Percentiles rank a stretch among this genome's conserved stretches.
phyloP scores from a whole-genome alignment of 495 filamentous ascomycete genomes.

The Rhizodiscina lignyota region DNA sequence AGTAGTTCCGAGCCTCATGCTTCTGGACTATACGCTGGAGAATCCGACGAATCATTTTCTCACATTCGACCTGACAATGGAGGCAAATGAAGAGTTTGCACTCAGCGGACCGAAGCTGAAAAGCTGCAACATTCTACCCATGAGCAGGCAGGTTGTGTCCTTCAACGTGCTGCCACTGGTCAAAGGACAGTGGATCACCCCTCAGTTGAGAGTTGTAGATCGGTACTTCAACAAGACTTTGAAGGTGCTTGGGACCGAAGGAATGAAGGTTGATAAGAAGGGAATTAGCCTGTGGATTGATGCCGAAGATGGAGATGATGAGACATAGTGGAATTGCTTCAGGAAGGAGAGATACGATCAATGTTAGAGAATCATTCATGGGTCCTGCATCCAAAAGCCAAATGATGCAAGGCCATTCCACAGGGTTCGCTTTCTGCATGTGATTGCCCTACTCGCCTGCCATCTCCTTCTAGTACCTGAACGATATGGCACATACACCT shows the following conservation, averaged over 20 bases:
- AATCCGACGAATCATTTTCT: conserved; percentile 91
- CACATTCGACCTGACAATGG: conserved; percentile 82
- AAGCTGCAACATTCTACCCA: conserved; percentile 58
- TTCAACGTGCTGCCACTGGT: conserved; percentile 45
- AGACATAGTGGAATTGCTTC: too few species aligned
- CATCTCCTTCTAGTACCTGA: too few species aligned
- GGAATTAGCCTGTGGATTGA: background rate
- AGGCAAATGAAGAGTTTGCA: conserved; percentile 79
- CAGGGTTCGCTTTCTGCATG: too few species aligned
- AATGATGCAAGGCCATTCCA: too few species aligned
- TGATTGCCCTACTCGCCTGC: too few species aligned
- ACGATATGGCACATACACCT: too few species aligned
- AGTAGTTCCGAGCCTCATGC: conserved; percentile 27
- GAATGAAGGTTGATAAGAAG: background rate
- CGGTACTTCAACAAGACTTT: conserved; percentile 16
- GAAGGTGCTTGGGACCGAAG: background rate
- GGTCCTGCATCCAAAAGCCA: too few species aligned
- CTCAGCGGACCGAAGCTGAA: conserved; percentile 78
- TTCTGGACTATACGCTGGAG: conserved; percentile 60
- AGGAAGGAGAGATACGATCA: too few species aligned
- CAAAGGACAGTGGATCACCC: conserved; percentile 13
- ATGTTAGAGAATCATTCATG: too few species aligned
- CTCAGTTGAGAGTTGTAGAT: conserved; percentile 13
- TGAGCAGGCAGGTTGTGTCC: conserved; percentile 50
- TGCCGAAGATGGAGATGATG: too few species aligned